Conservation (phyloP, 768 basidiomycete genomes). For the Suillus variegatus region DNA sequence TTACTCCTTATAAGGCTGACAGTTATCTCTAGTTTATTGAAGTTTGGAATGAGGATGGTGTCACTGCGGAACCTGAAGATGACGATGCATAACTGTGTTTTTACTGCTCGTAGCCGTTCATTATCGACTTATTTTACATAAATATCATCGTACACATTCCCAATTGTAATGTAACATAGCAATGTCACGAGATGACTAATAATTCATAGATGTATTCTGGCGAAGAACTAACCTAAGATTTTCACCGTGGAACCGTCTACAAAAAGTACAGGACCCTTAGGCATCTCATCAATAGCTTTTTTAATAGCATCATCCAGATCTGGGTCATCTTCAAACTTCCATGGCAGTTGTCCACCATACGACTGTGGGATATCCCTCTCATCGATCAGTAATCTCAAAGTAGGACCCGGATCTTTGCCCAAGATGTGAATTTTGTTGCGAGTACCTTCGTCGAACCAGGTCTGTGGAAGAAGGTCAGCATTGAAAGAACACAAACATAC, state of each 20-base stretch:
- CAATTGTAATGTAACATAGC: conserved; percentile 29
- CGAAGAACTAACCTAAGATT: conserved; percentile 15
- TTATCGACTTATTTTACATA: conserved; percentile 8
- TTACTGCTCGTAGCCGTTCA: not conserved
- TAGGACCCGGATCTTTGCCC: conserved; percentile 55
- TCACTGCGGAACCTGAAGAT: conserved; percentile 62
- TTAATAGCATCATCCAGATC: conserved; percentile 57
- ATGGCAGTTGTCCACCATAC: conserved; percentile 78
- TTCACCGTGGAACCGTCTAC: conserved; percentile 42
- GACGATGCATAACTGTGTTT: conserved; percentile 35
- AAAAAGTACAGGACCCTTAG: conserved; percentile 56
- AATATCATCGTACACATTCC: conserved; percentile 29
- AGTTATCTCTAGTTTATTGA: conserved; percentile 56
- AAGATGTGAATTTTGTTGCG: conserved; percentile 77
- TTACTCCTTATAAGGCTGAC: conserved; percentile 7
- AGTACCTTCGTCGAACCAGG: conserved; percentile 81
- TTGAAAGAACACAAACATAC: not conserved
- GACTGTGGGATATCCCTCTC: conserved; percentile 55
- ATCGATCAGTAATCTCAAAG: conserved; percentile 52
- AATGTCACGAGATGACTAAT: conserved; percentile 14
- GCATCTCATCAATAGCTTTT: conserved; percentile 48
- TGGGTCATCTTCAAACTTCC: conserved; percentile 70
- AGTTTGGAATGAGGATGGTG: conserved; percentile 82
- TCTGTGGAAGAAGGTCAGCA: conserved; percentile 33
- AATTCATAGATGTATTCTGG: not conserved